Evolutionary conservation across 1,284 basidiomycete genomes (phyloP).

Genomic region (Cutaneotrichosporon dermatis): DNA sequence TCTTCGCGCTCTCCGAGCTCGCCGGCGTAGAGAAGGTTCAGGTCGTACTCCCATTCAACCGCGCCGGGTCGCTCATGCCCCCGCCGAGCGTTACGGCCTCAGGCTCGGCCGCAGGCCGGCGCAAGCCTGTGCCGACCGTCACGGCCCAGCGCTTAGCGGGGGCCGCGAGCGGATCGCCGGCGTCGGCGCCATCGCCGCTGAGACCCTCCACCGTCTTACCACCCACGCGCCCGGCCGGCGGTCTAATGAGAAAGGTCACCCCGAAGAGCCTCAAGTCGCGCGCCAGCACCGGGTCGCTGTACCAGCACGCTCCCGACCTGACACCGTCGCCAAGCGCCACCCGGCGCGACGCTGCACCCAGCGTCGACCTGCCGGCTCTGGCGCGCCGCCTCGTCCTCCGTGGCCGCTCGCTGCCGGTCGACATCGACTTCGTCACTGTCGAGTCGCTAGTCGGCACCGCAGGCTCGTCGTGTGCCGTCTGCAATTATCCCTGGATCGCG

Average conservation of each 20-base stretch:
- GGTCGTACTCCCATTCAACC: slow-evolving; percentile 1
- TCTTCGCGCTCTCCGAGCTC: background rate
- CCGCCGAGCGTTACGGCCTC: background rate
- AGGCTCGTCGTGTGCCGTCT: background rate
- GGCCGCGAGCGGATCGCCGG: too few relatives aligned
- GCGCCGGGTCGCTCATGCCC: background rate
- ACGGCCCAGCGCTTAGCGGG: too few relatives aligned
- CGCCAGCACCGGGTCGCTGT: too few relatives aligned
- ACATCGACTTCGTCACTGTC: background rate
- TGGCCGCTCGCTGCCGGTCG: background rate
- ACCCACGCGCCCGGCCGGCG: too few relatives aligned
- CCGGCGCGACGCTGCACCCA: background rate
- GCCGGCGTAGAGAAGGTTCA: background rate
- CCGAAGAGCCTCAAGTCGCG: too few relatives aligned
- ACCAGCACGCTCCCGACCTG: too few relatives aligned
- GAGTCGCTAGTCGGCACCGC: background rate
- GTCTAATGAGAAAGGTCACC: too few relatives aligned
- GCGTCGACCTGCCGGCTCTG: background rate
- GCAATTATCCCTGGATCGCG: background rate
- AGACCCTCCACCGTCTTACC: too few relatives aligned
- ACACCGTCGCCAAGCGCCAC: too few relatives aligned
- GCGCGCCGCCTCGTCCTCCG: background rate
- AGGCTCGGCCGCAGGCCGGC: background rate
- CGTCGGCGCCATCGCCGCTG: too few relatives aligned
- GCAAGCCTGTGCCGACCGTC: too few relatives aligned